A percentile compares a stretch with the other conserved stretches of the same genome.
Conservation (phyloP, 1,139 yeast genomes). For the Tardiomyces digboiensis region DNA sequence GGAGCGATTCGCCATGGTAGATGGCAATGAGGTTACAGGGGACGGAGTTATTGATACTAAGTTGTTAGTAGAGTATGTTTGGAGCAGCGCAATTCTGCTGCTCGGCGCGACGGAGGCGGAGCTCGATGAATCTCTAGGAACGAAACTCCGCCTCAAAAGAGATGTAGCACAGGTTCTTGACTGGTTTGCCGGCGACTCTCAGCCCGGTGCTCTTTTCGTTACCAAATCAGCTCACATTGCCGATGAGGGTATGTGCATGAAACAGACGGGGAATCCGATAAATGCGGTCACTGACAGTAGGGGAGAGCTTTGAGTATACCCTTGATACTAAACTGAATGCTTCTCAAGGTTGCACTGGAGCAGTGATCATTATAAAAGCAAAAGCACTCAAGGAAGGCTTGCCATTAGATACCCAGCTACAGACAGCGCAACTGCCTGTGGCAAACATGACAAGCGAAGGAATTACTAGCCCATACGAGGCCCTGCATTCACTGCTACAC, state of each 20-base stretch:
- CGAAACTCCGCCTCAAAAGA: neutral
- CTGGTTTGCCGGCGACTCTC: neutral
- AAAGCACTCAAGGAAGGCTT: neutral
- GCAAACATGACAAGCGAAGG: slow-evolving; percentile 3
- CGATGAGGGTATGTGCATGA: neutral
- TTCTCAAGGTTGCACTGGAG: neutral
- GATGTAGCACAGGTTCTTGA: neutral
- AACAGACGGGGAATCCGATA: no score
- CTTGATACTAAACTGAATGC: neutral
- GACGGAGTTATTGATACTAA: neutral
- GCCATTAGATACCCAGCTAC: slow-evolving; percentile 37
- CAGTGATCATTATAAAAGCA: neutral
- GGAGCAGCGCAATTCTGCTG: neutral
- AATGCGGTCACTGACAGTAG: neutral
- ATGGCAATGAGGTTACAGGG: no score
- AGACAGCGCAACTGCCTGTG: slow-evolving; percentile 20
- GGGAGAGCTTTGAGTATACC: neutral
- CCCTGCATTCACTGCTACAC: slow-evolving; percentile 47
- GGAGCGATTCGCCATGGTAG: no score
- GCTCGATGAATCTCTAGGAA: neutral
- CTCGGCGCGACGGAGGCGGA: neutral
- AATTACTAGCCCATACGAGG: slow-evolving; percentile 35
- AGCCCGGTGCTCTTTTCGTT: neutral
- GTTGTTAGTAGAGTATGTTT: neutral
- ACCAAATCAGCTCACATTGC: neutral